These are phyloP conservation scores for Sphaerostilbella broomeana DNA, from an alignment of 2,329 filamentous ascomycete species.

Conservation along the genomic window DNA sequence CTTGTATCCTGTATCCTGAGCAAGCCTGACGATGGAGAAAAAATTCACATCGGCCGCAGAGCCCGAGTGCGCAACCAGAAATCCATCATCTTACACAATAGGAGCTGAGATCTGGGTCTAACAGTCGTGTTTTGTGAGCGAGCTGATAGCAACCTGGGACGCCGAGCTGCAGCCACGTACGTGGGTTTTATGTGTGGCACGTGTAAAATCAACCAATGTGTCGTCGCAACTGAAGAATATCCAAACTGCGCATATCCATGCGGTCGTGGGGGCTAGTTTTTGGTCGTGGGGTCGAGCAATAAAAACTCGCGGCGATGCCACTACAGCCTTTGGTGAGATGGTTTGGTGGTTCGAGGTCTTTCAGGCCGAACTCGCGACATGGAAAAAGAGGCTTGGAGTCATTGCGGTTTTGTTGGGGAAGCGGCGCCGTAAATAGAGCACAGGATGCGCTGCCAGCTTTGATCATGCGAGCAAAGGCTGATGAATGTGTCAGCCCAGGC, in stretches of 20 bases:
- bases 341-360: not conserved
- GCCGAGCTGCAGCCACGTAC: conserved; percentile 2
- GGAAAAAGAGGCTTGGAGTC: not conserved
- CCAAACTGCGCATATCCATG: not conserved
- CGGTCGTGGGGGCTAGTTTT: not conserved
- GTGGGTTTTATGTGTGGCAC: not conserved
- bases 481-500: conserved; percentile 7
- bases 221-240: not conserved
- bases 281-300: not conserved
- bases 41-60: not conserved
- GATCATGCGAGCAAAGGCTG: conserved; percentile 9
- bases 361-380: not conserved
- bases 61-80: not conserved
- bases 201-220: conserved; percentile 1
- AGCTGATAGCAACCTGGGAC: not conserved
- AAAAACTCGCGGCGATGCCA: not conserved
- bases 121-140: not conserved
- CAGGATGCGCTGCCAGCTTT: conserved; percentile 9
- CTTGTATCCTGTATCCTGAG: not conserved
- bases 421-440: conserved; percentile 6
- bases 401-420: not conserved
- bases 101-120: not conserved
- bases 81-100: not conserved
- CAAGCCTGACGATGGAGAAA: no score
- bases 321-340: not conserved